A percentile compares a stretch with the other conserved stretches of the same genome.
Evolutionary conservation across 2,329 filamentous ascomycete species (phyloP).

Genomic region (Monosporascus sp.): DNA sequence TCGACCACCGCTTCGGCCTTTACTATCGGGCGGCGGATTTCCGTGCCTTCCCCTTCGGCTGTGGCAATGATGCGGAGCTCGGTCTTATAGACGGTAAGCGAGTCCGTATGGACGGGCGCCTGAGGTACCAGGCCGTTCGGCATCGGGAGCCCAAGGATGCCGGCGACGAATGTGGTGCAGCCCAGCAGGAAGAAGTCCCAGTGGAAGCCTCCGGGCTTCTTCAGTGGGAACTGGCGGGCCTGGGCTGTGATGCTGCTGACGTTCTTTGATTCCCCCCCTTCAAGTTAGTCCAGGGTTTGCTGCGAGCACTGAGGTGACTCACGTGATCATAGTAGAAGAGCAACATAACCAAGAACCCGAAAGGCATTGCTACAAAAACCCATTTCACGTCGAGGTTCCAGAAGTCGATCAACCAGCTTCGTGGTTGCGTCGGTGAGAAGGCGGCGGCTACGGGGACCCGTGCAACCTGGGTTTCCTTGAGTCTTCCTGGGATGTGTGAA

Average conservation of each 20-base stretch:
- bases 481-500: constrained; percentile 34
- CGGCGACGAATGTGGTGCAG: constrained; percentile 47
- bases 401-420: constrained; percentile 46
- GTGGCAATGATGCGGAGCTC: constrained; percentile 34
- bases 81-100: constrained; percentile 37
- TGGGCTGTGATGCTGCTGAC: constrained; percentile 52
- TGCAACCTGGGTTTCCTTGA: constrained; percentile 34
- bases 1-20: constrained; percentile 45
- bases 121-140: constrained; percentile 54
- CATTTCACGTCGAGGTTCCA: constrained; percentile 46
- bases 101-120: constrained; percentile 52
- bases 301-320: constrained; percentile 5
- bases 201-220: constrained; percentile 47
- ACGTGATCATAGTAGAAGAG: constrained; percentile 54
- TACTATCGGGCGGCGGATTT: constrained; percentile 37
- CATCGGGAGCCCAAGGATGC: constrained; percentile 50
- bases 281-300: background rate
- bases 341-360: constrained; percentile 46
- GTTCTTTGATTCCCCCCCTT: constrained; percentile 23
- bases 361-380: constrained; percentile 47
- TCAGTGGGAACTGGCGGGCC: constrained; percentile 48
- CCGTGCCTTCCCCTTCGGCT: constrained; percentile 28
- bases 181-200: constrained; percentile 56
- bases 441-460: constrained; percentile 36
- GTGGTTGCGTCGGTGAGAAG: constrained; percentile 40